phyloP scores from a whole-genome alignment of 2,329 filamentous ascomycete genomes.

The Exutisphaerella laricina region DNA sequence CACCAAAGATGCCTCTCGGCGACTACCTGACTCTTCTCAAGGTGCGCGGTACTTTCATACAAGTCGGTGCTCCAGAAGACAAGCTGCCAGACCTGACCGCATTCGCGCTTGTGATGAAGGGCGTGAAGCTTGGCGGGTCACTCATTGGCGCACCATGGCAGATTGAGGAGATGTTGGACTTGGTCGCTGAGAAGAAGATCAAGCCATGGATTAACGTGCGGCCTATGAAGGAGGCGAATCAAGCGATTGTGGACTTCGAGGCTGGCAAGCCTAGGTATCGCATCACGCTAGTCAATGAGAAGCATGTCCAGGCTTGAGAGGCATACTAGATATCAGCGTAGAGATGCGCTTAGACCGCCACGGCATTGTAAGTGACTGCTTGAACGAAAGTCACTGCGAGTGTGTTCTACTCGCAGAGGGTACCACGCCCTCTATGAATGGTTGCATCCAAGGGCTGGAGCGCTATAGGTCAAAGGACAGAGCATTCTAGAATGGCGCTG shows the following conservation, averaged over 20 bases:
- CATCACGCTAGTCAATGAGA: constrained; percentile 25
- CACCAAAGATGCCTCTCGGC: constrained; percentile 56
- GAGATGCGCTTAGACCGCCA: too few relatives aligned
- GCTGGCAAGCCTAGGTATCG: constrained; percentile 48
- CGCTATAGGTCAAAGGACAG: too few relatives aligned
- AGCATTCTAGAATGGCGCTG: too few relatives aligned
- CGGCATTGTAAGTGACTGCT: too few relatives aligned
- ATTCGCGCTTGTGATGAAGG: constrained; percentile 54
- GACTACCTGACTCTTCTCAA: constrained; percentile 58
- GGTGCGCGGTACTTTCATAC: constrained; percentile 55
- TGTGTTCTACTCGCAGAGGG: too few relatives aligned
- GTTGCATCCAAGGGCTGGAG: too few relatives aligned
- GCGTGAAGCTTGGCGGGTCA: constrained; percentile 41
- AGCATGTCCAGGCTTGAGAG: constrained; percentile 4
- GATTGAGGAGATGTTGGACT: constrained; percentile 56
- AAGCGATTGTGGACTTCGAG: constrained; percentile 53
- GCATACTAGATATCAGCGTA: too few relatives aligned
- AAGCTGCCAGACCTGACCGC: constrained; percentile 49
- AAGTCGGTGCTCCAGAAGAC: constrained; percentile 61
- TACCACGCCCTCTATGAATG: too few relatives aligned
- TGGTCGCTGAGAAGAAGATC: constrained; percentile 54
- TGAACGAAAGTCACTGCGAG: too few relatives aligned
- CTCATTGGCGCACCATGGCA: constrained; percentile 50
- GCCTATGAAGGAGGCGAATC: constrained; percentile 54
- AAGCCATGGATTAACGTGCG: constrained; percentile 58